phyloP scores from a whole-genome alignment of 75 land plant genomes.

The Picea glauca region DNA sequence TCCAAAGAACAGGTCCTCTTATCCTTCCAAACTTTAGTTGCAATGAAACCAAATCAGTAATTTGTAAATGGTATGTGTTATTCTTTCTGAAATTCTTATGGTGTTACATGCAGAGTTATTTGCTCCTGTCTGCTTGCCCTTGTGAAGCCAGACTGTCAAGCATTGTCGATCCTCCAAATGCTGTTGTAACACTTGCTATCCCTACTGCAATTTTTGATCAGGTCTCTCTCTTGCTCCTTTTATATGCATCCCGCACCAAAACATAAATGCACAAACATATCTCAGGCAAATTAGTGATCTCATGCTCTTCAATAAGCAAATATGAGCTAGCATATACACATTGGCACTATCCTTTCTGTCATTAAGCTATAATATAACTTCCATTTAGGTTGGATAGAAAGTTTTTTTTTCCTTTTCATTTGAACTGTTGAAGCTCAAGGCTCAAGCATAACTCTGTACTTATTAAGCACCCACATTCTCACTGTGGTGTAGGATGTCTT shows the following conservation, averaged over 20 bases:
- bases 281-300: background rate
- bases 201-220: constrained; percentile 37
- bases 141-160: constrained; percentile 47
- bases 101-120: constrained; percentile 19
- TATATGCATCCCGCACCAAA: background rate
- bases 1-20: constrained; percentile 18
- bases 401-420: too few species aligned
- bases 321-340: too few species aligned
- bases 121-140: constrained; percentile 41
- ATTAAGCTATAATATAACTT: too few species aligned
- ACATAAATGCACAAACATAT: background rate
- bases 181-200: constrained; percentile 35
- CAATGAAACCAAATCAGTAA: background rate
- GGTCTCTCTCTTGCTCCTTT: constrained; percentile 14
- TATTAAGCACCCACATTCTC: too few species aligned
- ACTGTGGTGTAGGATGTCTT: too few species aligned
- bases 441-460: too few species aligned
- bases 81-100: background rate
- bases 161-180: constrained; percentile 45
- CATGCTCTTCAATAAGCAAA: background rate
- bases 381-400: too few species aligned
- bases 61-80: background rate
- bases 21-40: background rate
- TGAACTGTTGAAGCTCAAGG: too few species aligned
- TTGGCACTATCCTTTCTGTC: too few species aligned